Evolutionary conservation across 1,139 yeast species (phyloP).

Genomic region (Saccharomycopsis hybrid): DNA sequence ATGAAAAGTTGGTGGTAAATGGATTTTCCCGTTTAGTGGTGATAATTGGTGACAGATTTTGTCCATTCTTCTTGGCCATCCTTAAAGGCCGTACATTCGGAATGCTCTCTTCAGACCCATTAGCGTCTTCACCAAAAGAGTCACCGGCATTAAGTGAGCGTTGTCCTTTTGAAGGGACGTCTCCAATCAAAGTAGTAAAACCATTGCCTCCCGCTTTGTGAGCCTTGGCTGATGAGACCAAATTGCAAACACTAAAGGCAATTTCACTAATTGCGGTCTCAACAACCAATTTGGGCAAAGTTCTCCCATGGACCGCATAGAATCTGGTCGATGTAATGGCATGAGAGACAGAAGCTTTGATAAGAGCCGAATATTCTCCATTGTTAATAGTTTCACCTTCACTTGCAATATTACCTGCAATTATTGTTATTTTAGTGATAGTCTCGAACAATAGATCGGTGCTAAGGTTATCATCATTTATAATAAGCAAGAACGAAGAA

Average conservation of each 20-base stretch:
- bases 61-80: conserved; percentile 43
- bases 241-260: conserved; percentile 66
- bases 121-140: background rate
- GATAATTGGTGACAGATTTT: conserved; percentile 22
- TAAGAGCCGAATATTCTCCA: conserved; percentile 31
- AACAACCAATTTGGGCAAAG: conserved; percentile 66
- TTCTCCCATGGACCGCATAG: conserved; percentile 53
- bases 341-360: conserved; percentile 69
- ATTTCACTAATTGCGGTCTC: conserved; percentile 78
- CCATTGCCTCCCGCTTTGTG: conserved; percentile 18
- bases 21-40: conserved; percentile 21
- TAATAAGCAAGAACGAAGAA: conserved; percentile 37
- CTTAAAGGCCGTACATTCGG: conserved; percentile 52
- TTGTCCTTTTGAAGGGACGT: background rate
- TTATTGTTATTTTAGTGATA: conserved; percentile 45
- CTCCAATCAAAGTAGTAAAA: background rate
- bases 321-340: conserved; percentile 76
- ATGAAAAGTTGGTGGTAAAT: conserved; percentile 18
- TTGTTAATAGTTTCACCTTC: conserved; percentile 35
- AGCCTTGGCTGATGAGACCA: conserved; percentile 52
- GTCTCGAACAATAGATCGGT: conserved; percentile 46
- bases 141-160: background rate
- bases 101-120: conserved; percentile 24
- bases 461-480: conserved; percentile 34
- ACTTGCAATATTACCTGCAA: conserved; percentile 43